These are phyloP conservation scores for Anisodus acutangulus DNA, from an alignment of 257 asterid genomes.

Conservation along the genomic window DNA sequence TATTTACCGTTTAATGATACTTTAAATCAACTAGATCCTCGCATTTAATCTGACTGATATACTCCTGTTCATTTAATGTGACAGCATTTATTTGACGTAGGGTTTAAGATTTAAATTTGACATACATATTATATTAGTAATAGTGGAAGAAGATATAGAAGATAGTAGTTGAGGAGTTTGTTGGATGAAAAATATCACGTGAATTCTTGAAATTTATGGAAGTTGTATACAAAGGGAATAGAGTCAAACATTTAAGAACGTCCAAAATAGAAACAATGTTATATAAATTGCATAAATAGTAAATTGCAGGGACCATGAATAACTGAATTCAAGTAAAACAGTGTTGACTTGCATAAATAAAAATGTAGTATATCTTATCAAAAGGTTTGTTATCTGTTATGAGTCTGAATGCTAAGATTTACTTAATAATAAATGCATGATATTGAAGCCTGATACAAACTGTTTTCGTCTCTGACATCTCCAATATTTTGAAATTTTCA, in stretches of 20 bases:
- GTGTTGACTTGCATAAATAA: background rate
- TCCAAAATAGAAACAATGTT: background rate
- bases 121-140: background rate
- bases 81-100: background rate
- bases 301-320: background rate
- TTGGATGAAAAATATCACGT: background rate
- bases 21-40: background rate
- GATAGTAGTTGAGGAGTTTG: background rate
- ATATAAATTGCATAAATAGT: background rate
- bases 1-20: too few relatives aligned
- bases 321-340: background rate
- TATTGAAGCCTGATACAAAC: background rate
- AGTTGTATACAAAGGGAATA: background rate
- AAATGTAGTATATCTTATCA: background rate
- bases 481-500: conserved; percentile 40
- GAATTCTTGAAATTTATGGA: background rate
- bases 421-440: background rate
- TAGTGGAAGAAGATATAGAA: background rate
- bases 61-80: background rate
- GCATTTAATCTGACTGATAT: background rate
- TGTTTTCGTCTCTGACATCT: background rate
- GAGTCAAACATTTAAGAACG: background rate
- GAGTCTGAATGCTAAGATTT: background rate
- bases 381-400: background rate
- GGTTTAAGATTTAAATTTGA: background rate